Conservation (phyloP, 345 rosid genomes). For the Rhizophora apiculata region DNA sequence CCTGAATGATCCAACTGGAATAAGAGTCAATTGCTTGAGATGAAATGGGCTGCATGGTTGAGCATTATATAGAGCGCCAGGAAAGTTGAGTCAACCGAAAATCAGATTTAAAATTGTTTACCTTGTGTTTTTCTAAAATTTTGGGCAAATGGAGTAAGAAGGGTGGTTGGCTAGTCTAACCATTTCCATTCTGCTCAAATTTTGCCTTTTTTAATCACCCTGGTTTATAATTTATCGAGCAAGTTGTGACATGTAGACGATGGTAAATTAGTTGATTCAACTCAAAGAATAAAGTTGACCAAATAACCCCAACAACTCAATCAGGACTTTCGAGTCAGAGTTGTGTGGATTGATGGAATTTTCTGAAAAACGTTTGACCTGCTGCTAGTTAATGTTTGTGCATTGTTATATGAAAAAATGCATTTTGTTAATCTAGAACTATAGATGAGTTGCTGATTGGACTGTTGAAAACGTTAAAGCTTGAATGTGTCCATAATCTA, state of each 20-base stretch:
- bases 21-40: slow-evolving; percentile 14
- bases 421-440: no score
- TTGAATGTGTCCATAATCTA: no score
- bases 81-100: not conserved
- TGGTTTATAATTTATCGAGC: not conserved
- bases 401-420: no score
- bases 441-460: no score
- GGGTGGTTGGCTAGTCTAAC: slow-evolving; percentile 15
- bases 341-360: slow-evolving; percentile 6
- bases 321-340: not conserved
- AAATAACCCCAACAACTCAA: slow-evolving; percentile 10
- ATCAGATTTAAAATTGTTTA: not conserved
- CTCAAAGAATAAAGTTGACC: slow-evolving; percentile 2
- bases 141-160: slow-evolving; percentile 1
- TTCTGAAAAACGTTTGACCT: not conserved
- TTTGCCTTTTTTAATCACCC: not conserved
- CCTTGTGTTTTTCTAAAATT: not conserved
- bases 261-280: slow-evolving; percentile 6
- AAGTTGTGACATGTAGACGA: not conserved
- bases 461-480: no score
- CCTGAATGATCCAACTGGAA: not conserved
- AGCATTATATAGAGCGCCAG: slow-evolving; percentile 20
- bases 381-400: no score
- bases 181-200: not conserved
- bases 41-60: slow-evolving; percentile 11